Percentiles rank a stretch among this genome's conserved stretches.
These are phyloP conservation scores for Eimeria maxima DNA, from an alignment of 169 alveolate species.

Conservation along the genomic window DNA sequence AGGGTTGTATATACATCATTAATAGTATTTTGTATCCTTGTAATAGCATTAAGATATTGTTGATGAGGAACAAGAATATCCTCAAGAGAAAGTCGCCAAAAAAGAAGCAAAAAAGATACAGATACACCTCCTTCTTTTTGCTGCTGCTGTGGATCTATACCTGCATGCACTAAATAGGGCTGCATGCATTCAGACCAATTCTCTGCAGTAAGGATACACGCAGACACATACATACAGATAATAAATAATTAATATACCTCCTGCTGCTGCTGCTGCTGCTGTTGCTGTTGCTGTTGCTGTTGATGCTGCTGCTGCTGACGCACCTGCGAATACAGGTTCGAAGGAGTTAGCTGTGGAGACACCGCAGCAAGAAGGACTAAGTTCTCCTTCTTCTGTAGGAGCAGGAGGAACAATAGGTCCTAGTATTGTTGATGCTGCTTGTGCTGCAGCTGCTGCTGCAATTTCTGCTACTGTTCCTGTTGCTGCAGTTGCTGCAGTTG, in stretches of 20 bases:
- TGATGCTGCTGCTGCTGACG: not conserved
- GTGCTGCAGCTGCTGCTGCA: too few relatives aligned
- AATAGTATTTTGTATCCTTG: conserved; percentile 7
- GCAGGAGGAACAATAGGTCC: too few relatives aligned
- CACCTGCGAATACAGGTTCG: not conserved
- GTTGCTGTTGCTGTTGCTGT: not conserved
- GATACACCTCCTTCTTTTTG: conserved; percentile 75
- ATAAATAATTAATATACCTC: not conserved
- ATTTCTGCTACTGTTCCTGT: too few relatives aligned
- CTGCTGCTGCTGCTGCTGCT: conserved; percentile 39
- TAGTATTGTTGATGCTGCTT: too few relatives aligned
- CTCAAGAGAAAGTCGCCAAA: conserved; percentile 74
- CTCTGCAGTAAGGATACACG: not conserved
- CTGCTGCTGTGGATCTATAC: conserved; percentile 44
- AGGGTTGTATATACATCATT: conserved; percentile 52
- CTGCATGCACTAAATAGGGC: conserved; percentile 17
- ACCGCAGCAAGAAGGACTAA: not conserved
- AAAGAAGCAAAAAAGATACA: conserved; percentile 66
- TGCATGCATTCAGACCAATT: conserved; percentile 24
- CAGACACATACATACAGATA: too few relatives aligned
- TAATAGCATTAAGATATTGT: conserved; percentile 44
- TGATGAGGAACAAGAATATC: conserved; percentile 76
- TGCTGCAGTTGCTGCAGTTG: too few relatives aligned
- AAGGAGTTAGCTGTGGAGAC: not conserved
- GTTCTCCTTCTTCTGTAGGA: not conserved